phyloP scores from a whole-genome alignment of 768 basidiomycete species.

The Phanerodontia chrysosporium region DNA sequence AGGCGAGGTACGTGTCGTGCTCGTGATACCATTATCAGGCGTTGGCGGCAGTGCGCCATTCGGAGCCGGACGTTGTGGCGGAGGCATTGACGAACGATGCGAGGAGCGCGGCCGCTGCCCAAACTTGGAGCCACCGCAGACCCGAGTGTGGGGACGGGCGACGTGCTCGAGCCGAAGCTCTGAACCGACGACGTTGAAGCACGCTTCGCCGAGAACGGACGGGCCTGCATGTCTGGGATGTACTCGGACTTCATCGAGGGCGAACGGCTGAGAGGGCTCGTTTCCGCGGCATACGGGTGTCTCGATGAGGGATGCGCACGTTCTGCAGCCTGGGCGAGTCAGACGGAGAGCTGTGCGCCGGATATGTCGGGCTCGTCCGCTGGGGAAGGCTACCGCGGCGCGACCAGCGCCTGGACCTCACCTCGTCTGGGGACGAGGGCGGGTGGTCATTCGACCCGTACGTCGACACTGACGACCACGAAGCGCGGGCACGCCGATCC shows the following conservation, averaged over 20 bases:
- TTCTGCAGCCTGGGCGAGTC: slow-evolving; percentile 10
- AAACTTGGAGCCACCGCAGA: slow-evolving; percentile 7
- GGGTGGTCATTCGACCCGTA: slow-evolving; percentile 20
- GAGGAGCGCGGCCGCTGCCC: slow-evolving; percentile 24
- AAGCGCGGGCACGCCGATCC: slow-evolving; percentile 9
- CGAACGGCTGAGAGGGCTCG: slow-evolving; percentile 15
- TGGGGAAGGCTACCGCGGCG: slow-evolving; percentile 39
- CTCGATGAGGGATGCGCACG: slow-evolving; percentile 16
- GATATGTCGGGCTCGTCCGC: slow-evolving; percentile 52
- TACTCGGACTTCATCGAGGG: slow-evolving; percentile 20
- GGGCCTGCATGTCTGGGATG: slow-evolving; percentile 16
- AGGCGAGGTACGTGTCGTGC: slow-evolving; percentile 19
- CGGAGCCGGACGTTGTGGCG: slow-evolving; percentile 72
- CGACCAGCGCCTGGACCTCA: slow-evolving; percentile 25
- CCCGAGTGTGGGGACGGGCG: slow-evolving; percentile 8
- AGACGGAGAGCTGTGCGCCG: slow-evolving; percentile 44
- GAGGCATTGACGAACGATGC: slow-evolving; percentile 60
- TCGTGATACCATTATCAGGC: slow-evolving; percentile 31
- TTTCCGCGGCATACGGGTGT: slow-evolving; percentile 25
- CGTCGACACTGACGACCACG: slow-evolving; percentile 15
- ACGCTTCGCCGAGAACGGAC: slow-evolving; percentile 24
- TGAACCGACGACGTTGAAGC: slow-evolving; percentile 23
- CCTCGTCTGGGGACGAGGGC: slow-evolving; percentile 10
- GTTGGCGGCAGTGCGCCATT: slow-evolving; percentile 68
- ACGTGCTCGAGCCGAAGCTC: slow-evolving; percentile 23